Conservation (phyloP, 1,139 yeast species). For the Blastobotrys serpentis region DNA sequence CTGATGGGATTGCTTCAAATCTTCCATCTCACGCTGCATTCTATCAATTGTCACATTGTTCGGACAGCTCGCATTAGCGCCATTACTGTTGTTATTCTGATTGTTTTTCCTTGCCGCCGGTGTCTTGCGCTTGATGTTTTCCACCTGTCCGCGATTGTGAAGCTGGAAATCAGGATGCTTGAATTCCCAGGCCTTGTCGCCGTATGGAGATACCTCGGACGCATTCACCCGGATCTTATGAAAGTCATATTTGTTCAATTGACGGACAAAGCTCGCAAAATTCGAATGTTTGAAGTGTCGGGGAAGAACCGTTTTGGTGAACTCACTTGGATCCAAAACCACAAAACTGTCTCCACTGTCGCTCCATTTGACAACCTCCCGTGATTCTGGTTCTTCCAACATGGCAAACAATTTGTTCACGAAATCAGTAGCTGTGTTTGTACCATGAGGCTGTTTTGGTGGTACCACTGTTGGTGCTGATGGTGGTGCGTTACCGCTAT, state of each 20-base stretch:
- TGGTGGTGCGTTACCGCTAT: background rate
- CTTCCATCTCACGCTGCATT: slow-evolving; percentile 16
- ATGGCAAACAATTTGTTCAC: slow-evolving; percentile 56
- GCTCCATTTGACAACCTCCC: slow-evolving; percentile 80
- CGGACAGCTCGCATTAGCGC: slow-evolving; percentile 8
- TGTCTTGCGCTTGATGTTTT: slow-evolving; percentile 76
- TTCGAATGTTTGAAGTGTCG: slow-evolving; percentile 91
- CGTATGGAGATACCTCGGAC: slow-evolving; percentile 57
- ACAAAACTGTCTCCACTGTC: slow-evolving; percentile 80
- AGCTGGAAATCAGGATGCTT: slow-evolving; percentile 83
- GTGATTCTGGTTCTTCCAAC: slow-evolving; percentile 77
- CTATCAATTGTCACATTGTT: slow-evolving; percentile 7
- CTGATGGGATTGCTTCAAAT: slow-evolving; percentile 14
- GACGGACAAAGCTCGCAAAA: slow-evolving; percentile 89
- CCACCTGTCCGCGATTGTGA: slow-evolving; percentile 68
- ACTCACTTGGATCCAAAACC: slow-evolving; percentile 83
- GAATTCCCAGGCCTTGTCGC: slow-evolving; percentile 87
- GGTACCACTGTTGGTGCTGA: background rate
- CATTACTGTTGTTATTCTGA: slow-evolving; percentile 21
- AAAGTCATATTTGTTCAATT: slow-evolving; percentile 92
- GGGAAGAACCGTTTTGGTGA: slow-evolving; percentile 82
- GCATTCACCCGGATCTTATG: slow-evolving; percentile 75
- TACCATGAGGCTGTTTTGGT: background rate
- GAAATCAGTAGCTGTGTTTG: slow-evolving; percentile 26
- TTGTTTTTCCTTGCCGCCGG: slow-evolving; percentile 48